Conservation (phyloP, 2,329 filamentous ascomycete genomes). For the Chalaropsis ovoidea region DNA sequence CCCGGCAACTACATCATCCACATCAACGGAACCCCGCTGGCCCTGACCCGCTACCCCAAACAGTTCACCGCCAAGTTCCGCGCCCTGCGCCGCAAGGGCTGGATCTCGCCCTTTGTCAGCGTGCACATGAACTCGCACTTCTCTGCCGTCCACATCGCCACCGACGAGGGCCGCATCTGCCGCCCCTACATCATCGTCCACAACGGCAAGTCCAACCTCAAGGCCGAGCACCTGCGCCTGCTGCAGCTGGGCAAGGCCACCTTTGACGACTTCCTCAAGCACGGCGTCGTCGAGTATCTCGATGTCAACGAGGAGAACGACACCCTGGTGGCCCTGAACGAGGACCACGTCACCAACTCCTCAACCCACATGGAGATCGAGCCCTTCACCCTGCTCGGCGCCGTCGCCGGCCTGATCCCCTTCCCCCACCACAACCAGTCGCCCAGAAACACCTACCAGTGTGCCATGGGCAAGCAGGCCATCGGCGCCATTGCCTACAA, state of each 20-base stretch:
- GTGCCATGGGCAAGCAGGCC: slow-evolving; percentile 93
- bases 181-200: slow-evolving; percentile 92
- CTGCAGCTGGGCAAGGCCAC: slow-evolving; percentile 73
- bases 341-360: slow-evolving; percentile 67
- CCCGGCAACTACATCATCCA: slow-evolving; percentile 82
- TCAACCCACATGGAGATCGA: slow-evolving; percentile 97
- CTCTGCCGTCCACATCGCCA: slow-evolving; percentile 85
- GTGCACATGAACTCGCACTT: slow-evolving; percentile 94
- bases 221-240: slow-evolving; percentile 64
- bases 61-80: slow-evolving; percentile 77
- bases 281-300: slow-evolving; percentile 88
- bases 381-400: slow-evolving; percentile 90
- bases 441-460: slow-evolving; percentile 89
- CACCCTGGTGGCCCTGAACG: slow-evolving; percentile 81
- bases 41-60: slow-evolving; percentile 75
- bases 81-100: slow-evolving; percentile 74
- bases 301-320: slow-evolving; percentile 99
- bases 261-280: slow-evolving; percentile 87
- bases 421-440: slow-evolving; percentile 99
- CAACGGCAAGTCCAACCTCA: slow-evolving; percentile 72
- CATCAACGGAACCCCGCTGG: slow-evolving; percentile 89
- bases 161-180: slow-evolving; percentile 93
- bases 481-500: slow-evolving; percentile 94
- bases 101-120: slow-evolving; percentile 91
- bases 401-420: slow-evolving; percentile 89